These are phyloP conservation scores for Zalerion maritima DNA, from an alignment of 495 filamentous ascomycete genomes.

Conservation along the genomic window DNA sequence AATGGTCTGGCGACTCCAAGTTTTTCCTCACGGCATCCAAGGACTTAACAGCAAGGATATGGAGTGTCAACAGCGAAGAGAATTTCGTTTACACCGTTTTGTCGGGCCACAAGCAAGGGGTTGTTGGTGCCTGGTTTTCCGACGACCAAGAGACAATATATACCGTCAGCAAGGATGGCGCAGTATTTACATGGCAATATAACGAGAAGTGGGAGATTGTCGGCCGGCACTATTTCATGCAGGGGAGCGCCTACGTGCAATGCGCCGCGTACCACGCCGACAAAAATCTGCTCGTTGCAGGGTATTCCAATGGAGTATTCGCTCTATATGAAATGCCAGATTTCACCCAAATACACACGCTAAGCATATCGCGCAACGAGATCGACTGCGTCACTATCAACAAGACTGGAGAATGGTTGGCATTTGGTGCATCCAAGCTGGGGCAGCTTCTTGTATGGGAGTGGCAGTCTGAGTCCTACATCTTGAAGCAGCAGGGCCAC, in stretches of 20 bases:
- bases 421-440: constrained; percentile 90
- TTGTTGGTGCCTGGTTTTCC: constrained; percentile 84
- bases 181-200: constrained; percentile 54
- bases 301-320: constrained; percentile 90
- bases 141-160: constrained; percentile 66
- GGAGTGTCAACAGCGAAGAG: constrained; percentile 77
- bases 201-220: constrained; percentile 69
- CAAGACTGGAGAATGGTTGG: constrained; percentile 88
- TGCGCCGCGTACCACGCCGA: constrained; percentile 75
- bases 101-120: constrained; percentile 75
- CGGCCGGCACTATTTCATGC: constrained; percentile 81
- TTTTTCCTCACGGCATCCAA: constrained; percentile 87
- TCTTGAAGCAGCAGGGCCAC: constrained; percentile 94
- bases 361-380: constrained; percentile 86
- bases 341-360: constrained; percentile 84
- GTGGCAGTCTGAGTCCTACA: constrained; percentile 99
- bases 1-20: constrained; percentile 89
- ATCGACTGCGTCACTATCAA: constrained; percentile 91
- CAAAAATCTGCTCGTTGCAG: constrained; percentile 79
- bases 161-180: constrained; percentile 43
- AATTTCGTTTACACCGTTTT: constrained; percentile 80
- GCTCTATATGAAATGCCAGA: constrained; percentile 92
- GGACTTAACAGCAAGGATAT: constrained; percentile 85
- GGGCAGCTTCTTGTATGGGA: constrained; percentile 96
- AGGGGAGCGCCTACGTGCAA: constrained; percentile 72